phyloP scores from a whole-genome alignment of 495 filamentous ascomycete genomes.

The Hypomontagnella monticulosa region DNA sequence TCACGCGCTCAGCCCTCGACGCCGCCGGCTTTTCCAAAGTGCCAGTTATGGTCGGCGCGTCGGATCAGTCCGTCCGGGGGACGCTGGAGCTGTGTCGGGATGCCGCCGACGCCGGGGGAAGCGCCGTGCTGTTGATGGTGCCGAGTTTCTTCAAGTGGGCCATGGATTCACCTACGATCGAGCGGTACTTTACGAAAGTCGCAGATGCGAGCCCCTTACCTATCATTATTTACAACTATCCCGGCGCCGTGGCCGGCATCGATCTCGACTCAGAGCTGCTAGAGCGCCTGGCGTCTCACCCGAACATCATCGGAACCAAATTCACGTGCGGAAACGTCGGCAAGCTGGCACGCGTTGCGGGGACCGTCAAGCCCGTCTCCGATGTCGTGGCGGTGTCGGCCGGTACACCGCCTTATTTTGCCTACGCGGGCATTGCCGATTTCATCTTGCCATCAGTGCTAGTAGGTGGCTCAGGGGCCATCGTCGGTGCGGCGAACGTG shows the following conservation, averaged over 20 bases:
- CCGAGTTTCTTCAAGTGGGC: not conserved
- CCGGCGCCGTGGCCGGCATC: slow-evolving; percentile 40
- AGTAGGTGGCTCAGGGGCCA: no score
- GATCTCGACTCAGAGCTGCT: slow-evolving; percentile 51
- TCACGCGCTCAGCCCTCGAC: not conserved
- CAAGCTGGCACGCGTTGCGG: not conserved
- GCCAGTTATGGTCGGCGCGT: not conserved
- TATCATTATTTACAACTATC: slow-evolving; percentile 48
- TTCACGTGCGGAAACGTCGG: slow-evolving; percentile 45
- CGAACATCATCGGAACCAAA: slow-evolving; percentile 53
- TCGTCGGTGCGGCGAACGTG: not conserved
- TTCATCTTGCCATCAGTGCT: not conserved
- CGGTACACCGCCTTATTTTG: no score
- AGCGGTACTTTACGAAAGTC: not conserved
- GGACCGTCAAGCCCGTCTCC: not conserved
- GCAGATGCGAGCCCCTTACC: slow-evolving; percentile 43
- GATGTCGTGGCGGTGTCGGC: no score
- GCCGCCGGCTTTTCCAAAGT: not conserved
- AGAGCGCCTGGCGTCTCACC: slow-evolving; percentile 34
- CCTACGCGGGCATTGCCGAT: not conserved
- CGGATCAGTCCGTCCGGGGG: not conserved
- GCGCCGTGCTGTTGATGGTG: not conserved
- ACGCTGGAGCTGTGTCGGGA: not conserved
- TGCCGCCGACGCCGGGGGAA: not conserved
- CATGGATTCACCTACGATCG: not conserved